A percentile compares a stretch with the other conserved stretches of the same genome.
phyloP scores from a whole-genome alignment of 208 protist species.

The Trypanosoma melophagium region DNA sequence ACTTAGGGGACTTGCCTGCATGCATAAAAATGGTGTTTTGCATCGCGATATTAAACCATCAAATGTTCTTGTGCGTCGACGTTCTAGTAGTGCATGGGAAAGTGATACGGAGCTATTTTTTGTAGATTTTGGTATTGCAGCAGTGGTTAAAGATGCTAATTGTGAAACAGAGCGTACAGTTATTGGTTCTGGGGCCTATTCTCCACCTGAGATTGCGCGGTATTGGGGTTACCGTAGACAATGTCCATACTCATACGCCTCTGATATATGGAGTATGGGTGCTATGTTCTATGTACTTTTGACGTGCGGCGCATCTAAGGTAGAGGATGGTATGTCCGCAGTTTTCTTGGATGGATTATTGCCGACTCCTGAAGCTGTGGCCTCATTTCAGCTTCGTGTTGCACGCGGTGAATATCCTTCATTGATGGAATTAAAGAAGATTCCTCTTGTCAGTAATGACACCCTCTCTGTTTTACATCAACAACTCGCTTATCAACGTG shows the following conservation, averaged over 20 bases:
- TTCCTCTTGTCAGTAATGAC: constrained; percentile 14
- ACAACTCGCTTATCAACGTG: constrained; percentile 5
- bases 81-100: constrained; percentile 8
- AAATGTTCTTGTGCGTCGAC: constrained; percentile 33
- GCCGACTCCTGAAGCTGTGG: background rate
- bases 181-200: constrained; percentile 29
- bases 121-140: constrained; percentile 31
- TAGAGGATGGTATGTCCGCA: constrained; percentile 26
- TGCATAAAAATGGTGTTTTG: constrained; percentile 33
- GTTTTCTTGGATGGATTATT: constrained; percentile 1
- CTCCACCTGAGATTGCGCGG: constrained; percentile 30
- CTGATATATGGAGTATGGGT: constrained; percentile 36
- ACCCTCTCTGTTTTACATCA: background rate
- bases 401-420: constrained; percentile 20
- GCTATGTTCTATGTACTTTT: constrained; percentile 38
- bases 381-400: constrained; percentile 7
- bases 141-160: constrained; percentile 3
- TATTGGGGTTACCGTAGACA: constrained; percentile 30
- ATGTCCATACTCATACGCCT: constrained; percentile 26
- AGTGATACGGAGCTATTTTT: constrained; percentile 26
- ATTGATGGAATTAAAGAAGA: constrained; percentile 3
- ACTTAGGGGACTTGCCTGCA: constrained; percentile 28
- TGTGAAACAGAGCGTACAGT: constrained; percentile 24
- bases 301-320: constrained; percentile 13
- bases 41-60: constrained; percentile 47